Percentiles rank a stretch among this genome's conserved stretches.
These are phyloP conservation scores for Boletus vermiculosoides DNA, from an alignment of 768 basidiomycete genomes.

Conservation along the genomic window DNA sequence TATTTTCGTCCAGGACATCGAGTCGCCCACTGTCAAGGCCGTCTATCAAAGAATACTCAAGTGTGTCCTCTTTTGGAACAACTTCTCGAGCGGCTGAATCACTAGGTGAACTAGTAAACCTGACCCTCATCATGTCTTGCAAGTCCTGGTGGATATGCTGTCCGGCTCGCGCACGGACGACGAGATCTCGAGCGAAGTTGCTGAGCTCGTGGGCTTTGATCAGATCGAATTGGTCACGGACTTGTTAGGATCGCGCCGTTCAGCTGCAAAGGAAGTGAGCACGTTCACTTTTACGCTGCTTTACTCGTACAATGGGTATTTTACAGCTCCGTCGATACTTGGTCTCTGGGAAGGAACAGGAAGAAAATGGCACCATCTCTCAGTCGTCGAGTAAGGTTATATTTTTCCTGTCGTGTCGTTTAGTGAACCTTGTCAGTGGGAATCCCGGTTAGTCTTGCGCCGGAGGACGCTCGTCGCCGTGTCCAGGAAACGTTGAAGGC, in stretches of 20 bases:
- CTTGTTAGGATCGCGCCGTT: constrained; percentile 57
- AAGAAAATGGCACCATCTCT: neutral
- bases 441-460: constrained; percentile 32
- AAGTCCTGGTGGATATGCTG: constrained; percentile 38
- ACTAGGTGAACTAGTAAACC: constrained; percentile 15
- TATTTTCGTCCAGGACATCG: constrained; percentile 18
- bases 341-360: neutral
- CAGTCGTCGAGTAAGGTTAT: constrained; percentile 9
- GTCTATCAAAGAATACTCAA: constrained; percentile 13
- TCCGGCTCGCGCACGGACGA: constrained; percentile 56
- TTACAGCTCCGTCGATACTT: constrained; percentile 19
- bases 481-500: constrained; percentile 59
- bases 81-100: constrained; percentile 1
- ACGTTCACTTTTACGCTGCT: neutral
- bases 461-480: constrained; percentile 54
- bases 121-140: constrained; percentile 7
- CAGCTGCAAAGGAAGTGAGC: constrained; percentile 50
- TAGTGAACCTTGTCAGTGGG: constrained; percentile 1
- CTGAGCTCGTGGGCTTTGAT: constrained; percentile 82
- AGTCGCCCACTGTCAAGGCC: neutral
- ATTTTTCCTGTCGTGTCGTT: neutral
- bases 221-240: constrained; percentile 76
- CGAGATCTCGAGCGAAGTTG: constrained; percentile 72
- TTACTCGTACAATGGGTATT: neutral
- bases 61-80: constrained; percentile 11